phyloP scores from a whole-genome alignment of 176 grass and related monocot genomes.

The Oryza meridionalis region DNA sequence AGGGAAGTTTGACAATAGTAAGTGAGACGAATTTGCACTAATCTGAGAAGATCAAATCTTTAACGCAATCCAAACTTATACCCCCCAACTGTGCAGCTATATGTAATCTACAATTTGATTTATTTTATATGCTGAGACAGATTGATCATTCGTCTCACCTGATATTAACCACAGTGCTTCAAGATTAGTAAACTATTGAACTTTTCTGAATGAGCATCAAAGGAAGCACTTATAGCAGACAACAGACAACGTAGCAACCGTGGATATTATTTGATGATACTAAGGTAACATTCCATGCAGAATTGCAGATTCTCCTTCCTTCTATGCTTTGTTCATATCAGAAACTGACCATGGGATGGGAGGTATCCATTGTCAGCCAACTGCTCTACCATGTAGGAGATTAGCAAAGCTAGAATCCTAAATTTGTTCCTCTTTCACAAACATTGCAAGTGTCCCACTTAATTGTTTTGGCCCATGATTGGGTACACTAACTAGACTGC shows the following conservation, averaged over 20 bases:
- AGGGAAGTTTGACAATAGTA: no score
- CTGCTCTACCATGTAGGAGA: neutral
- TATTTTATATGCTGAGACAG: neutral
- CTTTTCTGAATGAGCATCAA: neutral
- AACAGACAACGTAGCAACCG: neutral
- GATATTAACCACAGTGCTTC: no score
- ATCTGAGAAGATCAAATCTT: no score
- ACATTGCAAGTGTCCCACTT: neutral
- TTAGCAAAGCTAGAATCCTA: slow-evolving; percentile 3
- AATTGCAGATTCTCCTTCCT: neutral
- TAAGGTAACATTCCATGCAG: neutral
- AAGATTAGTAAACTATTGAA: neutral
- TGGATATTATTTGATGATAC: neutral
- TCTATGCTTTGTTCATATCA: neutral
- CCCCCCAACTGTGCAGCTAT: no score
- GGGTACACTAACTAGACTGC: neutral
- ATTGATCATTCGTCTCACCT: neutral
- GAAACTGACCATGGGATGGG: neutral
- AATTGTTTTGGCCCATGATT: neutral
- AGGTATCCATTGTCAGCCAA: slow-evolving; percentile 4
- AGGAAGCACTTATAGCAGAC: neutral
- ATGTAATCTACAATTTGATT: neutral
- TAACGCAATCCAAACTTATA: no score
- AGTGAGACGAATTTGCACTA: no score
- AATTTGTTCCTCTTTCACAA: neutral